A percentile compares a stretch with the other conserved stretches of the same genome.
These are phyloP conservation scores for Puya raimondii DNA, from an alignment of 176 grass and related monocot genomes.

Conservation along the genomic window DNA sequence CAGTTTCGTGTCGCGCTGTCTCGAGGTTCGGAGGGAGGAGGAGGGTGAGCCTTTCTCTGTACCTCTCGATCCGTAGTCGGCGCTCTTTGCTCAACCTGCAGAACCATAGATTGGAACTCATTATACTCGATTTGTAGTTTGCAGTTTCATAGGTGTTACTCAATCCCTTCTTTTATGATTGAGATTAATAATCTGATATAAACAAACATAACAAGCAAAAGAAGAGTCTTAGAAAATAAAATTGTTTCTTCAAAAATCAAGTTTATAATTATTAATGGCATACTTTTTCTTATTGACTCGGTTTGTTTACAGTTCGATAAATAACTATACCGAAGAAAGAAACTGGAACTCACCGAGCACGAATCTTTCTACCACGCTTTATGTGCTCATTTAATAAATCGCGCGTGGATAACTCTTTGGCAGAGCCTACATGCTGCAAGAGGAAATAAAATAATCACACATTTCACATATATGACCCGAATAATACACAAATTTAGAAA, in stretches of 20 bases:
- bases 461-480: too few species aligned
- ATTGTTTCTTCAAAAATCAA: too few species aligned
- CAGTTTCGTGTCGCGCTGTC: slow-evolving; percentile 26
- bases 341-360: slow-evolving; percentile 27
- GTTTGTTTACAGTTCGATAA: background rate
- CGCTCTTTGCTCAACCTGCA: slow-evolving; percentile 49
- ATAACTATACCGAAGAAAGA: slow-evolving; percentile 1
- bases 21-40: slow-evolving; percentile 53
- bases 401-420: slow-evolving; percentile 19
- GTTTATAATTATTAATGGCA: background rate
- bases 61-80: slow-evolving; percentile 60
- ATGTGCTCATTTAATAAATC: slow-evolving; percentile 51
- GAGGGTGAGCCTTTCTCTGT: slow-evolving; percentile 68
- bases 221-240: too few species aligned
- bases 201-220: too few species aligned
- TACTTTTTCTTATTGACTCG: background rate
- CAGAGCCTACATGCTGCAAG: slow-evolving; percentile 38
- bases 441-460: slow-evolving; percentile 1
- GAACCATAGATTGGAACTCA: background rate
- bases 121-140: too few species aligned
- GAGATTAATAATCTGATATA: background rate
- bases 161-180: background rate
- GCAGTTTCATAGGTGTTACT: too few species aligned
- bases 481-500: too few species aligned
- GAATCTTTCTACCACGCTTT: slow-evolving; percentile 46